phyloP scores from a whole-genome alignment of 345 rosid species.

The Raphanus sativus region DNA sequence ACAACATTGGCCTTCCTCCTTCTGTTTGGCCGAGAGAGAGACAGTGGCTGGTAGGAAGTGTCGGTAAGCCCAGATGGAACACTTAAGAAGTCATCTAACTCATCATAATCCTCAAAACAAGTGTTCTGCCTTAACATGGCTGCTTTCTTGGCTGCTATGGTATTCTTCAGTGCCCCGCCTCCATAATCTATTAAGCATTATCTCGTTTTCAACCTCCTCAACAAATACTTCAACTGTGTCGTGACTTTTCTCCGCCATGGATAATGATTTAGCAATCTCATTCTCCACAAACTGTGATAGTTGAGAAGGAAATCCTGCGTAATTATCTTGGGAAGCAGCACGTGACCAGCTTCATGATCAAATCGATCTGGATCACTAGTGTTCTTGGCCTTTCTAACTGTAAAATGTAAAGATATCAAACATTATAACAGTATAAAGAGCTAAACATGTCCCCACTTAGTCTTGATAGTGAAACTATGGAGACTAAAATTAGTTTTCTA shows the following conservation, averaged over 20 bases:
- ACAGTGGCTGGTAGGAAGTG: slow-evolving; percentile 49
- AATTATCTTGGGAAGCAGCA: slow-evolving; percentile 58
- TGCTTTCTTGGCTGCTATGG: slow-evolving; percentile 70
- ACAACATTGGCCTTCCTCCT: slow-evolving; percentile 56
- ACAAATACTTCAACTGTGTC: slow-evolving; percentile 39
- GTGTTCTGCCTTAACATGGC: slow-evolving; percentile 65
- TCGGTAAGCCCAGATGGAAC: slow-evolving; percentile 37
- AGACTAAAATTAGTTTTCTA: background rate
- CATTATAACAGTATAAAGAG: slow-evolving; percentile 2
- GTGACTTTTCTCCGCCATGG: slow-evolving; percentile 47
- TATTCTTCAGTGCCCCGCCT: slow-evolving; percentile 42
- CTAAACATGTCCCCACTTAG: background rate
- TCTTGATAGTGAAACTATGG: background rate
- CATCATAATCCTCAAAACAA: slow-evolving; percentile 49
- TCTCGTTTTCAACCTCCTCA: slow-evolving; percentile 47
- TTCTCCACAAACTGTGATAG: slow-evolving; percentile 75
- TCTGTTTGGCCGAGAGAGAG: slow-evolving; percentile 40
- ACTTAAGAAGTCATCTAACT: slow-evolving; percentile 34
- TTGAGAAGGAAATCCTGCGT: slow-evolving; percentile 70
- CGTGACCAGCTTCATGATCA: slow-evolving; percentile 63
- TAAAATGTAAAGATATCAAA: slow-evolving; percentile 12
- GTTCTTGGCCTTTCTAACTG: slow-evolving; percentile 46
- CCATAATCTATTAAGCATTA: slow-evolving; percentile 37
- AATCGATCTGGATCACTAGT: slow-evolving; percentile 41
- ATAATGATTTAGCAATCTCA: slow-evolving; percentile 56